phyloP scores from a whole-genome alignment of 768 basidiomycete species.

The Macrolepiota albuminosa region DNA sequence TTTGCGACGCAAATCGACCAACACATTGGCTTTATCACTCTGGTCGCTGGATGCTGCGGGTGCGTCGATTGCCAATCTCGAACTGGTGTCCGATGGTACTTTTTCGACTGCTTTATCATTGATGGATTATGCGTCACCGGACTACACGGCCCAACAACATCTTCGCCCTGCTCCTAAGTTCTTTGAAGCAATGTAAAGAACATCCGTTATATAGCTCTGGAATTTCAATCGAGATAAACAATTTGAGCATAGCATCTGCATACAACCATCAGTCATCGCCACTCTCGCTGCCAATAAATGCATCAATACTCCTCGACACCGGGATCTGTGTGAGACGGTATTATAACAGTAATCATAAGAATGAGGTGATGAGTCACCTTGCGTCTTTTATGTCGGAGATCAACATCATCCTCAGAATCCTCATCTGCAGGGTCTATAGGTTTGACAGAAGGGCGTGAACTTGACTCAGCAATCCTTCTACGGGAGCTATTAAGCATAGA shows the following conservation, averaged over 20 bases:
- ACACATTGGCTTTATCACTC: slow-evolving; percentile 43
- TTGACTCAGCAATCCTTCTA: slow-evolving; percentile 14
- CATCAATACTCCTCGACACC: slow-evolving; percentile 54
- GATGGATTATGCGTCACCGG: slow-evolving; percentile 37
- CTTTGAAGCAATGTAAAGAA: slow-evolving; percentile 27
- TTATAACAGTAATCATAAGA: not conserved
- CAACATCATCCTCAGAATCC: slow-evolving; percentile 20
- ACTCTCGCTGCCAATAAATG: slow-evolving; percentile 70
- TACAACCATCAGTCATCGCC: slow-evolving; percentile 43
- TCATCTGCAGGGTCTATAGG: slow-evolving; percentile 20
- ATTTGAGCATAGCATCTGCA: not conserved
- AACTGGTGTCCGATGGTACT: slow-evolving; percentile 37
- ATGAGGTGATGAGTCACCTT: slow-evolving; percentile 31
- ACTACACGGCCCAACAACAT: slow-evolving; percentile 31
- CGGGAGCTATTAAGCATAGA: slow-evolving; percentile 33
- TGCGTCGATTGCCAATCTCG: slow-evolving; percentile 36
- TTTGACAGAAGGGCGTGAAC: slow-evolving; percentile 1
- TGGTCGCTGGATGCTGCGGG: slow-evolving; percentile 44
- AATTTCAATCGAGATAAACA: not conserved
- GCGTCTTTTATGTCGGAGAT: slow-evolving; percentile 29
- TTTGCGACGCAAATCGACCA: slow-evolving; percentile 34
- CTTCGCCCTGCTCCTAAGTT: slow-evolving; percentile 25
- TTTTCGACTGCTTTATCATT: slow-evolving; percentile 36
- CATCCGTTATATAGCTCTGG: not conserved
- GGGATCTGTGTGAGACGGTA: slow-evolving; percentile 5